These are phyloP conservation scores for Hamamelis virginiana DNA, from an alignment of 164 flowering plant species.

Conservation along the genomic window DNA sequence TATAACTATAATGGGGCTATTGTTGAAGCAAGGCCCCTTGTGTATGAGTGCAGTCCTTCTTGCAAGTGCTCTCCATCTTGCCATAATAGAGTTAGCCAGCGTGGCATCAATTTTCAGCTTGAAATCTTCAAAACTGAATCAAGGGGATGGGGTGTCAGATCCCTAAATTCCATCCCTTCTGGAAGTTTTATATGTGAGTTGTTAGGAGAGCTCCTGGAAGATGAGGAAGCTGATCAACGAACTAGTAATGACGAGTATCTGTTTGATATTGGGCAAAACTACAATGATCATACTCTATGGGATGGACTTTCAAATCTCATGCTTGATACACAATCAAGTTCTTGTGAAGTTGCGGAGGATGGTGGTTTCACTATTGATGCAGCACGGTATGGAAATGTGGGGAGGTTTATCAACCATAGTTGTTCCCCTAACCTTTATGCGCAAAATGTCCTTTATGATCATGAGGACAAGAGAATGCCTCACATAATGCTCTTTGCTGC, in stretches of 20 bases:
- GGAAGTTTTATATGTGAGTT: slow-evolving; percentile 93
- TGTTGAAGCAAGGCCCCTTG: slow-evolving; percentile 68
- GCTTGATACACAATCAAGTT: slow-evolving; percentile 30
- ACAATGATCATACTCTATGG: slow-evolving; percentile 43
- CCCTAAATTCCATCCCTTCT: slow-evolving; percentile 62
- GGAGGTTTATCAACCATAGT: slow-evolving; percentile 89
- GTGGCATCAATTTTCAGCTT: slow-evolving; percentile 62
- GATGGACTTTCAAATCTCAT: slow-evolving; percentile 34
- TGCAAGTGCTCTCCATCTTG: slow-evolving; percentile 89
- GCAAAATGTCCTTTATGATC: slow-evolving; percentile 82
- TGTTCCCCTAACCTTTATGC: slow-evolving; percentile 92
- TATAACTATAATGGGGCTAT: slow-evolving; percentile 74
- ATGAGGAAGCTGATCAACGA: slow-evolving; percentile 78
- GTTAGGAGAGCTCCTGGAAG: slow-evolving; percentile 75
- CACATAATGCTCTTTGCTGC: slow-evolving; percentile 92
- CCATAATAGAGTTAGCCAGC: slow-evolving; percentile 73
- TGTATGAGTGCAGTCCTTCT: slow-evolving; percentile 85
- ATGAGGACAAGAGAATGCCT: slow-evolving; percentile 73
- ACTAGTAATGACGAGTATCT: slow-evolving; percentile 74
- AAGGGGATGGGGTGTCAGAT: slow-evolving; percentile 92
- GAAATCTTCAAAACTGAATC: slow-evolving; percentile 82
- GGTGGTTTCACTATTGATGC: slow-evolving; percentile 83
- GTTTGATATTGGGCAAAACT: slow-evolving; percentile 78
- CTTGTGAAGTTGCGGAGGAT: slow-evolving; percentile 40
- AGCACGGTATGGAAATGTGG: slow-evolving; percentile 58